Evolutionary conservation across 228 moss, liverwort and hornwort genomes (phyloP).

Genomic region (Sphagnum magellanicum): DNA sequence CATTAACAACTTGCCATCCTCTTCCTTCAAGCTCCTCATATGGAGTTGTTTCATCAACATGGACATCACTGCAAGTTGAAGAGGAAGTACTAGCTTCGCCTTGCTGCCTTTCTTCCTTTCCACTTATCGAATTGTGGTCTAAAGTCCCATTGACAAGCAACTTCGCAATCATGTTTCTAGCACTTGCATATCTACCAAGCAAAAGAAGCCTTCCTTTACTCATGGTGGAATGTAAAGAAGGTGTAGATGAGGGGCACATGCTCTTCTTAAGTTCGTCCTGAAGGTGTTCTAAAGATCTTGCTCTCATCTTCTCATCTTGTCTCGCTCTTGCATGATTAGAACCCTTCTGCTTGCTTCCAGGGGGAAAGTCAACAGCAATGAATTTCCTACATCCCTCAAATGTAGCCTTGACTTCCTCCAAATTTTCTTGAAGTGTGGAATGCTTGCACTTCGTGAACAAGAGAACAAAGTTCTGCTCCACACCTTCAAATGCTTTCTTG

Average conservation of each 20-base stretch:
- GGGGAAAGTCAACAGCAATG: constrained; percentile 1
- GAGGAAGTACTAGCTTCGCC: neutral
- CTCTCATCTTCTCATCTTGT: neutral
- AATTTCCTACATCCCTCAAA: neutral
- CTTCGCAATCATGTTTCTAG: neutral
- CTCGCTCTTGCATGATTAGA: too few species aligned
- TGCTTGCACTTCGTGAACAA: constrained; percentile 1
- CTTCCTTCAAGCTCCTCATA: neutral
- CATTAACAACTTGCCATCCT: neutral
- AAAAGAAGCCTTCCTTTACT: constrained; percentile 3
- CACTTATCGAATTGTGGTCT: too few species aligned
- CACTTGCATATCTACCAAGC: neutral
- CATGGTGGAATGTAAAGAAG: neutral
- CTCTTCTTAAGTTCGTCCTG: neutral
- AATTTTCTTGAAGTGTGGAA: neutral
- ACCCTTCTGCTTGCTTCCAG: neutral
- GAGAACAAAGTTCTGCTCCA: neutral
- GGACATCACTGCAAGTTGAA: neutral
- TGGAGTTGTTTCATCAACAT: neutral
- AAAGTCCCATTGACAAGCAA: constrained; percentile 1
- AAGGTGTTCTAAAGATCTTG: neutral
- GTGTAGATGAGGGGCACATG: neutral
- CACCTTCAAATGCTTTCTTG: neutral
- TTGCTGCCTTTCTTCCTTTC: neutral
- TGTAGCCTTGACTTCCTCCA: neutral